Evolutionary conservation across 768 basidiomycete species (phyloP), one percentile per base, ranked within the genome.

Genomic region (Galerina marginata): DNA sequence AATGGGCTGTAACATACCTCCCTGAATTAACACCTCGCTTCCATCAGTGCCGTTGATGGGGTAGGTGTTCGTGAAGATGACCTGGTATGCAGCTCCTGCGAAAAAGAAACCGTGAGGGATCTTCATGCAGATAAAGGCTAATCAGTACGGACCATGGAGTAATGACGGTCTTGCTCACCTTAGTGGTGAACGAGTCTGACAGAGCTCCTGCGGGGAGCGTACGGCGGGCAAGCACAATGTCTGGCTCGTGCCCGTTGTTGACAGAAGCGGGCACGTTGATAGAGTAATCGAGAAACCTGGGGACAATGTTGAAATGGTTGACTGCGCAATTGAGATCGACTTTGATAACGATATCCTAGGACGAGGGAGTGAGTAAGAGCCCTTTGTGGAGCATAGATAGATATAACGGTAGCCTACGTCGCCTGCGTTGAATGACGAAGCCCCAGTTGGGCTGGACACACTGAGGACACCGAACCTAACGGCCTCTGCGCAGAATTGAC

Each of bases 211-310:
- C 29, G 4, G 54, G 38, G n/a, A 61, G 26, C 0, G 48, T 47
- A 12, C 49, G 55, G 14, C 49, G 48, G 6, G 55, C 50, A 11
- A 61, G 56, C 4, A 61, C 60, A 6, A 61, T 61, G n/a, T 49
- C 50, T 1, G 47, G 50, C 50, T 61, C 60, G 15, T 61, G 55
- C 0, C 60, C 60, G 40, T 61, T 61, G 38, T 61, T 61, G 33
- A 36, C 16, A 16, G 42, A 25, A 2, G 49, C 33, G 11, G 55
- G 49, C 0, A 61, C 60, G 20, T 53, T 44, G 33, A 61, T 45
- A n/a, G 56, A 40, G 50, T 57, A 61, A 25, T 61, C 55, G 50
- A 57, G 44, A 25, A 40, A 61, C 16, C 52, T 5, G 26, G 60
- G 55, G 5, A 52, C 26, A 36, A 61, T 61, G 23, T 50, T 55